Conservation (phyloP, 108 stramenopile genomes). For the Parmales sp. region DNA sequence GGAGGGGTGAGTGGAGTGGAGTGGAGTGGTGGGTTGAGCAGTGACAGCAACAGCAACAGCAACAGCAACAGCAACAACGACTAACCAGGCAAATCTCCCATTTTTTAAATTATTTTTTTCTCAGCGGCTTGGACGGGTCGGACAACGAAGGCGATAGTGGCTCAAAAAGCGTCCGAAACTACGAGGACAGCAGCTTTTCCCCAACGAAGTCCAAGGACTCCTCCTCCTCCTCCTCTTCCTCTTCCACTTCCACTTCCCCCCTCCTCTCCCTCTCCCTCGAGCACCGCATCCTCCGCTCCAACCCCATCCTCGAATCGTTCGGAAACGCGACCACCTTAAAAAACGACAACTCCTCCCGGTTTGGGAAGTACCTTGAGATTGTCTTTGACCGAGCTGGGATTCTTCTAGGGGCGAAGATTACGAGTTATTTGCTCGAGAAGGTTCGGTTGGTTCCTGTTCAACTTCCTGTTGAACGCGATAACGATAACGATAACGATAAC, state of each 20-base stretch:
- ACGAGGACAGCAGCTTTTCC: too few relatives aligned
- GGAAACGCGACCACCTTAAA: slow-evolving; percentile 37
- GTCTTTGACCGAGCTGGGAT: slow-evolving; percentile 43
- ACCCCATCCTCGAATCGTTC: slow-evolving; percentile 36
- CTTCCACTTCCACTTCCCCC: background rate
- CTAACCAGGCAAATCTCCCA: too few relatives aligned
- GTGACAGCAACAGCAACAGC: too few relatives aligned
- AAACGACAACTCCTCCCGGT: slow-evolving; percentile 79
- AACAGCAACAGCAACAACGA: too few relatives aligned
- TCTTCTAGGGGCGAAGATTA: slow-evolving; percentile 56
- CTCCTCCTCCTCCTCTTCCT: background rate
- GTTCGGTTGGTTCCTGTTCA: slow-evolving; percentile 41
- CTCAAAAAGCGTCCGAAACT: too few relatives aligned
- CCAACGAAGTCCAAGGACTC: background rate
- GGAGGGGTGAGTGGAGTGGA: too few relatives aligned
- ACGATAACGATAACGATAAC: background rate
- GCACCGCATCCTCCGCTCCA: slow-evolving; percentile 24
- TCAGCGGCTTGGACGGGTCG: too few relatives aligned
- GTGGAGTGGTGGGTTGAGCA: too few relatives aligned
- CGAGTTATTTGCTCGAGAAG: slow-evolving; percentile 73
- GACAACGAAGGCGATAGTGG: too few relatives aligned
- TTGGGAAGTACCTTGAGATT: slow-evolving; percentile 88
- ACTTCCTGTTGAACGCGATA: background rate
- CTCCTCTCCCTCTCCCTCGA: slow-evolving; percentile 9
- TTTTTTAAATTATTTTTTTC: too few relatives aligned